Evolutionary conservation across 2,329 filamentous ascomycete species (phyloP).

Genomic region (Falciphora oryzae): DNA sequence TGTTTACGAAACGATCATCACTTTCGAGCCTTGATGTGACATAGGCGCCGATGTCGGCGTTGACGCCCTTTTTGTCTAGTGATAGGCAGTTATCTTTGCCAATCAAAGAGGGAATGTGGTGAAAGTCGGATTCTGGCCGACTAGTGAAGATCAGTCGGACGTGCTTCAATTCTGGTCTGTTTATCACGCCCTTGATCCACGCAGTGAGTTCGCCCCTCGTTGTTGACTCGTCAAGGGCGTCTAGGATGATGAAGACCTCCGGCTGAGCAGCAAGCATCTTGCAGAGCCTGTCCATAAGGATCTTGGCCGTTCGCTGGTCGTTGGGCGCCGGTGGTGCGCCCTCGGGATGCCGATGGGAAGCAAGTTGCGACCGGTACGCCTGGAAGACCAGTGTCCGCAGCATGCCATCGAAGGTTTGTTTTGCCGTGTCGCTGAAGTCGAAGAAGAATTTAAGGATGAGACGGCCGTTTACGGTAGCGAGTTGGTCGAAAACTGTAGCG

Average conservation of each 20-base stretch:
- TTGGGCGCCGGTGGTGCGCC: no score
- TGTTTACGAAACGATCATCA: no score
- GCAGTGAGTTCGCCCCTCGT: neutral
- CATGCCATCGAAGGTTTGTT: neutral
- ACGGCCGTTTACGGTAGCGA: no score
- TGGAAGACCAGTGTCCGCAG: neutral
- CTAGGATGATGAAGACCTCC: no score
- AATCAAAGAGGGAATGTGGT: neutral
- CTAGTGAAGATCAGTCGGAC: neutral
- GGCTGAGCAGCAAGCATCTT: no score
- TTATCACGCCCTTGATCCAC: neutral
- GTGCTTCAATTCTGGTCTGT: neutral
- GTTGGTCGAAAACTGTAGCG: neutral
- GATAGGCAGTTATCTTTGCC: neutral
- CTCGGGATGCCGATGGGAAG: neutral
- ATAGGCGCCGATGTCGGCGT: no score
- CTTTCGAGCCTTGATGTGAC: no score
- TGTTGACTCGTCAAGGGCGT: no score
- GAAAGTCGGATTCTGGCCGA: slow-evolving; percentile 4
- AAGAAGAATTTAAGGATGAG: no score
- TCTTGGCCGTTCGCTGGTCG: neutral
- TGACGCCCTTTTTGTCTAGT: no score
- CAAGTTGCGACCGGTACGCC: neutral
- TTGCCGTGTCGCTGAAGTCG: no score
- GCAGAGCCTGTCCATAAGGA: no score